Conservation (phyloP, 106 monocot species). For the Amphibolis antarctica region DNA sequence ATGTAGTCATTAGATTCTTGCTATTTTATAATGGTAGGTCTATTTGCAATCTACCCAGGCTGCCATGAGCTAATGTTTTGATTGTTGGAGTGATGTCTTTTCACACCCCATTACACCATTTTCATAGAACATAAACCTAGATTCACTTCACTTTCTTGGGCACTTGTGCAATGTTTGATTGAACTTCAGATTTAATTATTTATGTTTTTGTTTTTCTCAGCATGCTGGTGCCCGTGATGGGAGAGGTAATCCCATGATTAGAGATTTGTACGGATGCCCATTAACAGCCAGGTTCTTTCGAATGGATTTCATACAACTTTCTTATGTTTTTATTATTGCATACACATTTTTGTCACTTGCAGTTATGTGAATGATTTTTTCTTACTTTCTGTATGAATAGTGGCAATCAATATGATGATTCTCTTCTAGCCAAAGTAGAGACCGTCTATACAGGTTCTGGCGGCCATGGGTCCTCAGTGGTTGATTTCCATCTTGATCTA, state of each 20-base stretch:
- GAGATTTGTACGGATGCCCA: slow-evolving; percentile 75
- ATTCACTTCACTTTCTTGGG: neutral
- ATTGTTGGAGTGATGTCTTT: no score
- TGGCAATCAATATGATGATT: slow-evolving; percentile 76
- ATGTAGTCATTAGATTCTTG: neutral
- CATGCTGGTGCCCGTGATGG: slow-evolving; percentile 94
- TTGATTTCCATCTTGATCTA: slow-evolving; percentile 10
- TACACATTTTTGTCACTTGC: neutral
- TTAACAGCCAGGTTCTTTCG: slow-evolving; percentile 72
- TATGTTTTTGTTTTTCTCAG: slow-evolving; percentile 21
- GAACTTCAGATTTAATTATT: neutral
- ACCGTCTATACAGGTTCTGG: slow-evolving; percentile 77
- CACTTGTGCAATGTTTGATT: neutral
- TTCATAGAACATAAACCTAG: no score
- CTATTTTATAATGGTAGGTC: no score
- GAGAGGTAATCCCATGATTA: slow-evolving; percentile 65
- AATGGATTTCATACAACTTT: neutral
- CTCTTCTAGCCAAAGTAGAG: slow-evolving; percentile 77
- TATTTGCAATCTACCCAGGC: no score
- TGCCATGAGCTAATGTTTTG: no score
- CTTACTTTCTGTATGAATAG: slow-evolving; percentile 25
- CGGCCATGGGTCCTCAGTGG: slow-evolving; percentile 76
- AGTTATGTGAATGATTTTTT: neutral
- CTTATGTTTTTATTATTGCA: neutral
- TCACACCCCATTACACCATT: no score